Base-by-base conservation (phyloP, 2,329 filamentous ascomycete genomes). In the Talaromyces marneffei region DNA sequence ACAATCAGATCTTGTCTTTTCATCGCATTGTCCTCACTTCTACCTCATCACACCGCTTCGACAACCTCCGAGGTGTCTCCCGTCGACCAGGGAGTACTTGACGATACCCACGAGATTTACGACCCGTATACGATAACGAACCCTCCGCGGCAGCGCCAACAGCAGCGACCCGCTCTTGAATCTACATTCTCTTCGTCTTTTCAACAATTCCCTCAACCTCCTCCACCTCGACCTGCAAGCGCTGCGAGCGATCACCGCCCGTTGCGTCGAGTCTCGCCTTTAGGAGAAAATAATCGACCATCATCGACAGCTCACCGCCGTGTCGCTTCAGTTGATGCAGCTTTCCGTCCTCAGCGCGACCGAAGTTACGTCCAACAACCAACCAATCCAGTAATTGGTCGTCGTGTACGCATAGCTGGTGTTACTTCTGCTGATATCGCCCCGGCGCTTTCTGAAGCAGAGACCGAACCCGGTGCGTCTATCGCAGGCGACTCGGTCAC, bases 91-190 rank as follows among this genome's bases (percentile, higher is more conserved):
- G 67, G 69, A 72, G 69, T 71, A 59, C 73, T 76, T 83, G 73
- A 84, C 80, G 80, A 83, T 74, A 72, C 75, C 73, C 71, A 83
- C 82, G 80, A 83, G 66, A 66, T 77, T 79, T 70, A 83, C 82
- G 79, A 82, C 72, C 75, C 71, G 62, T 65, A 69, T 70, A 74
- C 77, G 68, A 70, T 77, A 73, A 77, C 76, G 74, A 74, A 75
- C 67, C 69, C 71, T 69, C 65, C 69, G 66, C 72, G 64, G 71
- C 79, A 78, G 72, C 79, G 75, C 74, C 78, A 80, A 72, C 78
- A 78, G 75, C 79, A 77, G 70, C 78, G 78, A 68, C 64, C 71
- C 68, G 68, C 69, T 67, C 67, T 65, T 60, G 65, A 68, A 65
- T 67, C 73, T 68, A 80, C 78, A 68, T 77, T 78, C 66, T 77